Evolutionary conservation across 2,329 filamentous ascomycete species (phyloP), one percentile per base, ranked within the genome.

Genomic region (Phaeosphaeriaceae sp.): DNA sequence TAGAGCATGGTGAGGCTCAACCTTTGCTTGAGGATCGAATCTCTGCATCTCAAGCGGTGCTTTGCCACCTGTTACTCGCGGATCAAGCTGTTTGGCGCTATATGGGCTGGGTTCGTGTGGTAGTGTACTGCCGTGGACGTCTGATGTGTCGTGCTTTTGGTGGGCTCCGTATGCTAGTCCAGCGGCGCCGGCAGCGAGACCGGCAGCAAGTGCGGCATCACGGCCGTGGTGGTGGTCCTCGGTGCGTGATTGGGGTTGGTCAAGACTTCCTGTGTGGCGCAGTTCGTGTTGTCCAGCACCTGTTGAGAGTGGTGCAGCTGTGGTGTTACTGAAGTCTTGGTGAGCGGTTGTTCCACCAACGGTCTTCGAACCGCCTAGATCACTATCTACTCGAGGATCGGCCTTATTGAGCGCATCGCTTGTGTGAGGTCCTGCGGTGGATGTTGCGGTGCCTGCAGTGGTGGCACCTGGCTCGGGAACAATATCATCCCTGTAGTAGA

Each of bases 291-390:
- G 51, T 7, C 34, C 34, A 67, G 52, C 3, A 55, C 56, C 17
- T 63, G n/a, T n/a, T n/a, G 62, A 13, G 63, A 62, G 16, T 68
- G 64, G 23, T 60, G 58, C 8, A 67, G 50, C 20, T 64, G 61
- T 15, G 60, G 63, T 15, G 34, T 11, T 12, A 4, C 34, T 6
- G 15, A 36, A 36, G 16, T 20, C 13, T 9, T 20, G 15, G 34
- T 4, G 34, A 16, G 16, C n/a, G n/a, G n/a, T 17, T 11, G 9
- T 12, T 16, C 18, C 34, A 12, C 23, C 23, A 11, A 26, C 11
- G 7, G 23, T 26, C 23, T 26, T 38, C 7, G 36, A 38, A 12
- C 36, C 36, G 13, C 23, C 36, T 3, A 21, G 36, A 23, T 38
- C 17, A 13, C 36, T 38, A 11, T 38, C 36, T 9, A 28, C 36